A percentile compares a stretch with the other conserved stretches of the same genome.
Conservation (phyloP, 1,139 yeast species). For the Blastobotrys capitulatus region DNA sequence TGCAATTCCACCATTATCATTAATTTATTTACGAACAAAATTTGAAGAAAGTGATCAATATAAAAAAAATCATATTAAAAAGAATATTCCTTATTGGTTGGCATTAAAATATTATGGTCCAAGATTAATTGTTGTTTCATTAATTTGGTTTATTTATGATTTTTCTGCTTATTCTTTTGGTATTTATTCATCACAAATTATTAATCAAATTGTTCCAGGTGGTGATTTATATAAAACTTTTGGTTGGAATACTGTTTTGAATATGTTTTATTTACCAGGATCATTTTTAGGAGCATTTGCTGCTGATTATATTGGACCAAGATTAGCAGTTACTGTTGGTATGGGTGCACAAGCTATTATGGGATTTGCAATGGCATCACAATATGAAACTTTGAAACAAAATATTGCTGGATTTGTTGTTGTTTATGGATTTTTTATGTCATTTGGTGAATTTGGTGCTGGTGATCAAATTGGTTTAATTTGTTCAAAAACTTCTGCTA, state of each 20-base stretch:
- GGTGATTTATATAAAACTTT: constrained; percentile 64
- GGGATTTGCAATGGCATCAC: constrained; percentile 84
- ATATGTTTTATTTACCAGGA: constrained; percentile 86
- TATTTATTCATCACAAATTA: constrained; percentile 66
- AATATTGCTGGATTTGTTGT: constrained; percentile 77
- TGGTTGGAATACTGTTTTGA: constrained; percentile 91
- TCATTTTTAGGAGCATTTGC: constrained; percentile 74
- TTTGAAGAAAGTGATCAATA: constrained; percentile 70
- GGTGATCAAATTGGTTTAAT: constrained; percentile 88
- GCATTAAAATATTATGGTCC: constrained; percentile 81
- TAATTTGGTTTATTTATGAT: constrained; percentile 90
- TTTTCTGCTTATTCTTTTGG: constrained; percentile 86
- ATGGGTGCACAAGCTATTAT: constrained; percentile 66
- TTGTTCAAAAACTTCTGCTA: constrained; percentile 81
- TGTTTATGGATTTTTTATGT: constrained; percentile 76
- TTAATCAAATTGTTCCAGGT: constrained; percentile 54
- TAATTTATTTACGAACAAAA: constrained; percentile 71
- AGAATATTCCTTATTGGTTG: constrained; percentile 53
- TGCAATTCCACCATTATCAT: constrained; percentile 78
- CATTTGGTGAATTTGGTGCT: constrained; percentile 91
- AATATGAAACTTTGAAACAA: constrained; percentile 48
- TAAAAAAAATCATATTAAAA: constrained; percentile 63
- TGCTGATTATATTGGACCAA: constrained; percentile 87
- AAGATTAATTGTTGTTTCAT: constrained; percentile 61
- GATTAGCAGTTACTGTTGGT: constrained; percentile 68